Evolutionary conservation across 1,139 yeast species (phyloP).

Genomic region (Ogataea hybrid): DNA sequence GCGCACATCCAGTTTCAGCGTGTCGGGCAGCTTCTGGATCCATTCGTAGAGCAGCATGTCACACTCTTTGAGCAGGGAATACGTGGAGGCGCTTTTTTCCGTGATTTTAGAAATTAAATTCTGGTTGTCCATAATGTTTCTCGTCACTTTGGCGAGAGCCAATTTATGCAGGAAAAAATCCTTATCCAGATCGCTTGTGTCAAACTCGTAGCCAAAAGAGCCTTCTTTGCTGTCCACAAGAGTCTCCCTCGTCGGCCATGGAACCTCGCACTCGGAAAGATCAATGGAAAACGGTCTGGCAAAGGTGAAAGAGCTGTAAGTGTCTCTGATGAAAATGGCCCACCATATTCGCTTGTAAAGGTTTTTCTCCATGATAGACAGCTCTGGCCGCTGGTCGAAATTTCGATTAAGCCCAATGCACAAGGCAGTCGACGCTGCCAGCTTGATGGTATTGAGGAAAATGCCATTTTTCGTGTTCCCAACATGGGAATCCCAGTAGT

Average conservation of each 20-base stretch:
- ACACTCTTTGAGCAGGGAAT: constrained; percentile 44
- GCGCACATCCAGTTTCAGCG: constrained; percentile 56
- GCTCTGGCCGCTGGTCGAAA: constrained; percentile 26
- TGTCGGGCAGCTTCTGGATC: constrained; percentile 69
- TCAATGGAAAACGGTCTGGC: constrained; percentile 75
- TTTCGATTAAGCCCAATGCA: constrained; percentile 71
- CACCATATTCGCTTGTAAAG: constrained; percentile 53
- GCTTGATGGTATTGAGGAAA: constrained; percentile 16
- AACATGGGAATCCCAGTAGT: constrained; percentile 21
- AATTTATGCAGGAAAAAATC: constrained; percentile 62
- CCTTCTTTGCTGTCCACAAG: constrained; percentile 56
- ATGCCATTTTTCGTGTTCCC: constrained; percentile 17
- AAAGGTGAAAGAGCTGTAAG: constrained; percentile 38
- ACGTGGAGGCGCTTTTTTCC: constrained; percentile 44
- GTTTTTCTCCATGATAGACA: constrained; percentile 35
- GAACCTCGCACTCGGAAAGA: constrained; percentile 74
- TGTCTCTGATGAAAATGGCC: constrained; percentile 35
- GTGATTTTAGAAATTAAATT: constrained; percentile 50
- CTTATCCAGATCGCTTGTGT: constrained; percentile 29
- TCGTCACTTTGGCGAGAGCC: constrained; percentile 69
- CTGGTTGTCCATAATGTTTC: constrained; percentile 68
- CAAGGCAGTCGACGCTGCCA: constrained; percentile 45
- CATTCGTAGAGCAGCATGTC: constrained; percentile 80
- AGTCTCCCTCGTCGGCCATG: constrained; percentile 67
- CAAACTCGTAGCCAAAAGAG: constrained; percentile 24